Percentiles rank a stretch among this genome's conserved stretches.
These are phyloP conservation scores for Phytopythium cucurbitacearum DNA, from an alignment of 352 stramenopile species.

Conservation along the genomic window DNA sequence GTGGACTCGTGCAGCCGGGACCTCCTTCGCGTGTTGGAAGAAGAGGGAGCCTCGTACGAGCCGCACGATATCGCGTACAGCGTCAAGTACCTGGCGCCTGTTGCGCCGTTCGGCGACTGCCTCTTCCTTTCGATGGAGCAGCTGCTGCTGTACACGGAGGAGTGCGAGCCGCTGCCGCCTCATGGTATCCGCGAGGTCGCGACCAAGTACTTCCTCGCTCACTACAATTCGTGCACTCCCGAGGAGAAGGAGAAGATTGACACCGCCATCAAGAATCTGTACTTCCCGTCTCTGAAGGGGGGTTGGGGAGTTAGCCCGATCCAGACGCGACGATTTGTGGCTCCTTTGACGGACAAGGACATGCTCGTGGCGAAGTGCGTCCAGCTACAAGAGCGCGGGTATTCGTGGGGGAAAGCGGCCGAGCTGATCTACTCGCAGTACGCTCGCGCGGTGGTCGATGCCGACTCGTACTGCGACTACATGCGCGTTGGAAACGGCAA, in stretches of 20 bases:
- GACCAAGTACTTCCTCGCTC: conserved; percentile 71
- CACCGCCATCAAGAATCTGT: conserved; percentile 81
- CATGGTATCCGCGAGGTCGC: conserved; percentile 68
- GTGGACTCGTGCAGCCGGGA: conserved; percentile 74
- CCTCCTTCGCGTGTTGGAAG: conserved; percentile 69
- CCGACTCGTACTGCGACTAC: conserved; percentile 82
- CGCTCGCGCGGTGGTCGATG: conserved; percentile 65
- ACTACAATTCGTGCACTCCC: conserved; percentile 52
- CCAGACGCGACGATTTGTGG: conserved; percentile 78
- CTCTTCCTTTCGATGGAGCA: conserved; percentile 88
- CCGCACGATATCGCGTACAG: conserved; percentile 86
- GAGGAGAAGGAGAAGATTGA: conserved; percentile 78
- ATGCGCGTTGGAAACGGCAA: conserved; percentile 74
- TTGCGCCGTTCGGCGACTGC: conserved; percentile 80
- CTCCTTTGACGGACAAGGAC: conserved; percentile 57
- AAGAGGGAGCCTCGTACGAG: conserved; percentile 82
- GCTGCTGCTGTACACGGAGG: conserved; percentile 79
- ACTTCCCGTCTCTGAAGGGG: conserved; percentile 76
- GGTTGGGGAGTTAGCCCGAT: conserved; percentile 83
- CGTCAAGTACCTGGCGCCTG: conserved; percentile 83
- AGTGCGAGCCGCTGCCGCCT: conserved; percentile 68
- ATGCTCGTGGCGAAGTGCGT: conserved; percentile 73
- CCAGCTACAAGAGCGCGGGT: conserved; percentile 73
- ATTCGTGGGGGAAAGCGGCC: conserved; percentile 70
- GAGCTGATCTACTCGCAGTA: conserved; percentile 76